phyloP scores from a whole-genome alignment of 768 basidiomycete genomes.

The Bullera alba region DNA sequence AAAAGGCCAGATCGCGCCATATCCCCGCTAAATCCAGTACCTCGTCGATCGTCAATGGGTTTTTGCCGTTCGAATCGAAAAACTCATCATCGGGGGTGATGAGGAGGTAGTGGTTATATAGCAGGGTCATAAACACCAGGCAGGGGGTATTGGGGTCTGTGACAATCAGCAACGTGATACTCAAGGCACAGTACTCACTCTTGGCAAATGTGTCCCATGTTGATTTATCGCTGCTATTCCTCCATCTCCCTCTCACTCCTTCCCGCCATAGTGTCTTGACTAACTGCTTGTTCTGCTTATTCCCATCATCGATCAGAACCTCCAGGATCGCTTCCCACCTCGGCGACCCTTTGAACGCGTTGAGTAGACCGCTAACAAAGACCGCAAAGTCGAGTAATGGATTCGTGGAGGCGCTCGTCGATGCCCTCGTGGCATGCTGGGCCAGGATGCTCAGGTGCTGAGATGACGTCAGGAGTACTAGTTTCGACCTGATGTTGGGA shows the following conservation, averaged over 20 bases:
- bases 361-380: slow-evolving; percentile 57
- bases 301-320: slow-evolving; percentile 40
- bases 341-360: slow-evolving; percentile 55
- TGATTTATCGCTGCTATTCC: slow-evolving; percentile 2
- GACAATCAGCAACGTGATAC: not conserved
- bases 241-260: slow-evolving; percentile 44
- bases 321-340: slow-evolving; percentile 58
- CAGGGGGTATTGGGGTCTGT: slow-evolving; percentile 51
- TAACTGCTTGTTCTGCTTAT: slow-evolving; percentile 18
- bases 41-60: slow-evolving; percentile 77
- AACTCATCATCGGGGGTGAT: slow-evolving; percentile 98
- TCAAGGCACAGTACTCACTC: slow-evolving; percentile 50
- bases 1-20: slow-evolving; percentile 75
- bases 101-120: slow-evolving; percentile 75
- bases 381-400: slow-evolving; percentile 53
- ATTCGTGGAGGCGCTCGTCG: slow-evolving; percentile 40
- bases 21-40: slow-evolving; percentile 66
- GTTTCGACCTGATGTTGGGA: slow-evolving; percentile 54
- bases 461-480: slow-evolving; percentile 55
- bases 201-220: slow-evolving; percentile 19
- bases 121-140: slow-evolving; percentile 67
- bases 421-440: slow-evolving; percentile 47
- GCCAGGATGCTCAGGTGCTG: slow-evolving; percentile 37
- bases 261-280: slow-evolving; percentile 59
- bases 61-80: slow-evolving; percentile 52